Base-by-base conservation (phyloP, 768 basidiomycete species). In the Dendrothele bispora region DNA sequence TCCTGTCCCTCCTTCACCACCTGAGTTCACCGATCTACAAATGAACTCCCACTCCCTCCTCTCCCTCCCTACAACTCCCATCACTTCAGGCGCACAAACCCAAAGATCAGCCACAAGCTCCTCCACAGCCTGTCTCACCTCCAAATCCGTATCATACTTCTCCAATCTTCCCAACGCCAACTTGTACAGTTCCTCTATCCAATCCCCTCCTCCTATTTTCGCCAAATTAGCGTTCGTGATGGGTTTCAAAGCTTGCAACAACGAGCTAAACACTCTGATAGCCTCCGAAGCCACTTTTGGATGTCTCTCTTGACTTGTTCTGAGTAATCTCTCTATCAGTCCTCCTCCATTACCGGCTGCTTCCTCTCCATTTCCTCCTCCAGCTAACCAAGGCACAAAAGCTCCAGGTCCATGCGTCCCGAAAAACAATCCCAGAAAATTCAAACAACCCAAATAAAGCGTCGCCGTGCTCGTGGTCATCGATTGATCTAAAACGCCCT, bases 201-300 rank as follows among this genome's bases (percentile, higher is more conserved):
- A 92, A 14, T 82, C 80, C n/a, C n/a, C n/a, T n/a, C n/a, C n/a
- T n/a, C n/a, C n/a, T n/a, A n/a, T n/a, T n/a, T n/a, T n/a, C n/a
- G n/a, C n/a, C n/a, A n/a, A n/a, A n/a, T n/a, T n/a, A 5, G 65
- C 69, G 46, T 72, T 61, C 53, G 81, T 82, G 39, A 88, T 64
- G 1, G 91, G 91, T 39, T 86, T 84, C 30, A 88, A 68, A 2
- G 88, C 78, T 52, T 80, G 84, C 25, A 97, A 75, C 6, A 99
- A 71, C 2, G 92, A 77, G 2, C 92, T 91, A 57, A 91, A 92
- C 2, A 86, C 88, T 29, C 83, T 81, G 77, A 98, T 93, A 0
- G 92, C 80, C 58, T 95, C 92, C 2, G 92, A 84, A 5, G 84
- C 86, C 50, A 98, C 80, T 50, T 92, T 85, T 28, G 95, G 95